Evolutionary conservation across 805 yeast genomes (phyloP), one percentile per base, ranked within the genome.

Genomic region (Schizosaccharomyces osmophilus): DNA sequence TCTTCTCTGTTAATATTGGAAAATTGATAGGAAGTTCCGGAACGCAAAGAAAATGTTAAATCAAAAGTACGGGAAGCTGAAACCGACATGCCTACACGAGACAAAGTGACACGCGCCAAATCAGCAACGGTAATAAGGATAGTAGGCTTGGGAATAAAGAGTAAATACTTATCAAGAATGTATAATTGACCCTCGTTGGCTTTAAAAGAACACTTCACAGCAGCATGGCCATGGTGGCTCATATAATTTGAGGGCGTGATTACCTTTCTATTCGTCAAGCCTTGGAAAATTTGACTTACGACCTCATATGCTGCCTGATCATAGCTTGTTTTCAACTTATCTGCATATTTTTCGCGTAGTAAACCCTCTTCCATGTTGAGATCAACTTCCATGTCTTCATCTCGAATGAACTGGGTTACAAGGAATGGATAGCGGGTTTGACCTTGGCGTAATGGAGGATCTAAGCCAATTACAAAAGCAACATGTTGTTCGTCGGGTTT

Each of bases 401-500:
- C 95, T 62, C 82, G 81, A 64, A 84, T 80, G 69, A 93, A 87
- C 73, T 93, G 98, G 71, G 90, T 73, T 15, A 88, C 90, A 69
- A 93, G 75, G 71, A 87, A 93, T 51, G 96, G 95, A 69, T 93
- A 90, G 63, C 95, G 81, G 0, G 98, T 93, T 74, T 93, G 97
- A 62, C 99, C 99, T 74, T 93, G 99, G 71, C 97, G 82, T 65
- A 93, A 76, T 1, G 99, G 98, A 31, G 98, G 98, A 66, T 90
- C 97, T 58, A 93, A 84, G 68, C 94, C 96, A 63, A 90, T 74
- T 5, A 93, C 83, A 69, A 93, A 77, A 65, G 89, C 75, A 70
- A 90, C 95, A 70, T 90, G 95, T 55, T 85, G 77, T 64, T 88
- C 97, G 71, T 93, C 98, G 0, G 95, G 88, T 69, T 87, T 88